phyloP scores from a whole-genome alignment of 176 grass and related monocot genomes.

The Alopecurus myosuroides region DNA sequence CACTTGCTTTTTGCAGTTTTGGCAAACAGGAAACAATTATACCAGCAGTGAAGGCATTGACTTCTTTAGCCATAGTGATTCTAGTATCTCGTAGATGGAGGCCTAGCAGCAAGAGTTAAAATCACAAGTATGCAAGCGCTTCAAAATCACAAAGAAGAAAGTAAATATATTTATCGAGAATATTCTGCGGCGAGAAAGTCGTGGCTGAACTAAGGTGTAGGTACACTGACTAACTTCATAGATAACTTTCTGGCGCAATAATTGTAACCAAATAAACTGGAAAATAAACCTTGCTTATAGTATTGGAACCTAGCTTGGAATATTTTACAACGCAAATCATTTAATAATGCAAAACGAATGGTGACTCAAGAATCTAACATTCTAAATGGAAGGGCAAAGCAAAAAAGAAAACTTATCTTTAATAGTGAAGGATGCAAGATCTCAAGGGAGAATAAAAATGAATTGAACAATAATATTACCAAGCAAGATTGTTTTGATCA shows the following conservation, averaged over 20 bases:
- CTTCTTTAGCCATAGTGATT: constrained; percentile 93
- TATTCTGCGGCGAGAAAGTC: not conserved
- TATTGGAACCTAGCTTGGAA: too few relatives aligned
- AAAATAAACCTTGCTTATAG: not conserved
- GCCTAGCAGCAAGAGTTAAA: constrained; percentile 36
- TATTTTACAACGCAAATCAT: too few relatives aligned
- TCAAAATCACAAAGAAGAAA: not conserved
- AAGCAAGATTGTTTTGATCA: too few relatives aligned
- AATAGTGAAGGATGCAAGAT: too few relatives aligned
- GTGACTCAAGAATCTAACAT: not conserved
- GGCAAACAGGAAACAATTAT: not conserved
- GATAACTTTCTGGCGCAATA: not conserved
- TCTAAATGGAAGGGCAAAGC: not conserved
- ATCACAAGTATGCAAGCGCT: not conserved
- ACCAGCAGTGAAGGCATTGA: constrained; percentile 96
- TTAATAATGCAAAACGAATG: not conserved
- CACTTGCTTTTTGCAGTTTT: not conserved
- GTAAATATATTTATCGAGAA: not conserved
- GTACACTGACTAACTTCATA: not conserved
- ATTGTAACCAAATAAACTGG: not conserved
- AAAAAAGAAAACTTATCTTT: not conserved
- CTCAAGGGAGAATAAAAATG: too few relatives aligned
- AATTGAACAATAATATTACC: too few relatives aligned
- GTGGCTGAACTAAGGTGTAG: not conserved
- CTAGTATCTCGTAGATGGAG: constrained; percentile 86